phyloP scores from a whole-genome alignment of 176 grass and related monocot species.

The Juncus inflexus region DNA sequence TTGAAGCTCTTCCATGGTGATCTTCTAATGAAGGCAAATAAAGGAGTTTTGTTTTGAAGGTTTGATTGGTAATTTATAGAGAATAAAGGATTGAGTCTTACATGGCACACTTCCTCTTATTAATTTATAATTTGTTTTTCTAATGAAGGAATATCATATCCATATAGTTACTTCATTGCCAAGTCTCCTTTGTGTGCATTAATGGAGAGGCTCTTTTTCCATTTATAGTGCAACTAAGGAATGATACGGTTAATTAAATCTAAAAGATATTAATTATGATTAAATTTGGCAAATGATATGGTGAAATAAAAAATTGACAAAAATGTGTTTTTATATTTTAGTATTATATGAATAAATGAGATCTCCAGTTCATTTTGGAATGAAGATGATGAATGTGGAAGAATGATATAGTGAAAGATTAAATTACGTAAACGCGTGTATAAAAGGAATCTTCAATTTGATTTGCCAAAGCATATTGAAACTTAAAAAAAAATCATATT shows the following conservation, averaged over 20 bases:
- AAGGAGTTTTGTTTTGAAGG: conserved; percentile 14
- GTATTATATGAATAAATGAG: neutral
- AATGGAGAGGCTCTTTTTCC: conserved; percentile 9
- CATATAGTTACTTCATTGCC: conserved; percentile 20
- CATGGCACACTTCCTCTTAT: conserved; percentile 7
- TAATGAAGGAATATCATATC: neutral
- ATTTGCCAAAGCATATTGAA: neutral
- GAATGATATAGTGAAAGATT: conserved; percentile 10
- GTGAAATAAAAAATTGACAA: no score
- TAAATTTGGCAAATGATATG: no score
- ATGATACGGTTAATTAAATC: neutral
- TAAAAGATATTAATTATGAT: no score
- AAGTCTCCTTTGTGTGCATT: conserved; percentile 24
- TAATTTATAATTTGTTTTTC: conserved; percentile 3
- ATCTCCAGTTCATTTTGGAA: conserved; percentile 3
- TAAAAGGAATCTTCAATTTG: conserved; percentile 5
- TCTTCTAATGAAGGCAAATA: neutral
- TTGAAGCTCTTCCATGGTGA: conserved; percentile 21
- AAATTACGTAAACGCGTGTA: conserved; percentile 26
- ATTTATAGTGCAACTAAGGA: conserved; percentile 12
- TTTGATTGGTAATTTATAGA: conserved; percentile 16
- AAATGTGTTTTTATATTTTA: no score
- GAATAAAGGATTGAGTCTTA: conserved; percentile 19
- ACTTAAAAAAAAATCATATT: no score
- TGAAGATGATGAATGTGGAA: neutral